phyloP scores from a whole-genome alignment of 1,139 yeast genomes.

The Debaryomycetaceae sp. region DNA sequence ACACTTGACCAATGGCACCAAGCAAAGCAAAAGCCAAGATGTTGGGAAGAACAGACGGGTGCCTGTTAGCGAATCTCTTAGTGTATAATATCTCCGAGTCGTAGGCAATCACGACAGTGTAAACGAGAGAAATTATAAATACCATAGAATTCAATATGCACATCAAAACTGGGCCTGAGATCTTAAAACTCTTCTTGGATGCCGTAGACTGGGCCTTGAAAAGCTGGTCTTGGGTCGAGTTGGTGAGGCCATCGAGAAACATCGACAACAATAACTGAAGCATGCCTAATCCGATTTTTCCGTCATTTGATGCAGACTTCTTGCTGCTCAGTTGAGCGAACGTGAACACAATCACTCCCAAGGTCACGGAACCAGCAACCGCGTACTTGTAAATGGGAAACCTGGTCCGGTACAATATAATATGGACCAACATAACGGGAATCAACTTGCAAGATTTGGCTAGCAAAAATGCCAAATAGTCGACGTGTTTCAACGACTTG shows the following conservation, averaged over 20 bases:
- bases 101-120: slow-evolving; percentile 41
- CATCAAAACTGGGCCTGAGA: slow-evolving; percentile 82
- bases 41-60: slow-evolving; percentile 50
- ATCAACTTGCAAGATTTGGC: slow-evolving; percentile 93
- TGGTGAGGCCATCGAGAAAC: slow-evolving; percentile 85
- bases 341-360: slow-evolving; percentile 81
- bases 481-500: slow-evolving; percentile 75
- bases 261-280: slow-evolving; percentile 58
- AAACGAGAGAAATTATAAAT: slow-evolving; percentile 34
- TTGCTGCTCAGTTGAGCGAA: slow-evolving; percentile 28
- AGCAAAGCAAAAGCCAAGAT: slow-evolving; percentile 66
- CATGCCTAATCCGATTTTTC: slow-evolving; percentile 53
- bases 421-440: slow-evolving; percentile 86
- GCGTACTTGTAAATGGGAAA: slow-evolving; percentile 76
- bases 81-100: slow-evolving; percentile 49
- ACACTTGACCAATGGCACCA: slow-evolving; percentile 91
- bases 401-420: slow-evolving; percentile 63
- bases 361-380: slow-evolving; percentile 73
- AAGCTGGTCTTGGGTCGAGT: slow-evolving; percentile 87
- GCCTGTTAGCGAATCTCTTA: slow-evolving; percentile 37
- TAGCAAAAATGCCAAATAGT: slow-evolving; percentile 76
- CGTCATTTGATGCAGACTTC: slow-evolving; percentile 31
- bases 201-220: slow-evolving; percentile 39
- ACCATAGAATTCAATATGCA: slow-evolving; percentile 68
- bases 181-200: slow-evolving; percentile 5